Conservation (phyloP, 495 filamentous ascomycete genomes). For the Penicillium flavigenum region DNA sequence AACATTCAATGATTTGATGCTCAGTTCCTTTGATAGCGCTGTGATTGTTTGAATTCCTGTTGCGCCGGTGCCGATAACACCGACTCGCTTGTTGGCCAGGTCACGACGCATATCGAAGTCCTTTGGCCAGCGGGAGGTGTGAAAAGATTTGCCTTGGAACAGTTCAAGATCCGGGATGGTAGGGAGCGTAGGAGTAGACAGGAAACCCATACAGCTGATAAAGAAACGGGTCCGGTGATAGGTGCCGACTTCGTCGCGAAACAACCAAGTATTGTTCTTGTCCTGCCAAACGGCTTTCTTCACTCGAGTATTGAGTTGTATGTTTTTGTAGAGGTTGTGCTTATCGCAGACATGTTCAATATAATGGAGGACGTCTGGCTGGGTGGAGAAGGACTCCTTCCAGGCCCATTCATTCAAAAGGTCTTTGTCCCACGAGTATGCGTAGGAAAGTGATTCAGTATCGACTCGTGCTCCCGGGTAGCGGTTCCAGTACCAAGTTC, state of each 20-base stretch:
- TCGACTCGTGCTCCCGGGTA: slow-evolving; percentile 36
- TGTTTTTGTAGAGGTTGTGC: slow-evolving; percentile 25
- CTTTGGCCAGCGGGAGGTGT: slow-evolving; percentile 44
- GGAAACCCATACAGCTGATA: slow-evolving; percentile 24
- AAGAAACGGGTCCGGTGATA: slow-evolving; percentile 20
- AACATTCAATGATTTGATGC: slow-evolving; percentile 35
- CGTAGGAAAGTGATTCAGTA: slow-evolving; percentile 27
- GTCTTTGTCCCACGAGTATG: slow-evolving; percentile 30
- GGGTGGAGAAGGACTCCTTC: slow-evolving; percentile 23
- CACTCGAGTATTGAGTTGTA: slow-evolving; percentile 31
- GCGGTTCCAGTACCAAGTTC: slow-evolving; percentile 49
- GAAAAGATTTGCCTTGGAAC: slow-evolving; percentile 34
- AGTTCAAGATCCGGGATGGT: slow-evolving; percentile 25
- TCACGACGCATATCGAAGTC: slow-evolving; percentile 31
- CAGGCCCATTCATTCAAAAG: slow-evolving; percentile 29
- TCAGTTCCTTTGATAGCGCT: slow-evolving; percentile 24
- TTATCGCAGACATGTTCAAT: slow-evolving; percentile 27
- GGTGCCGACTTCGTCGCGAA: slow-evolving; percentile 14
- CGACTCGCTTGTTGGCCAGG: slow-evolving; percentile 44
- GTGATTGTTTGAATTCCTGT: slow-evolving; percentile 49
- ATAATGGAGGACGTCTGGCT: slow-evolving; percentile 30
- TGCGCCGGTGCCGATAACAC: slow-evolving; percentile 52
- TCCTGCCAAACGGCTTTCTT: slow-evolving; percentile 21
- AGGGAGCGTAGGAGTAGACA: slow-evolving; percentile 35
- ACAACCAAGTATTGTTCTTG: slow-evolving; percentile 19